Base-by-base conservation (phyloP, 495 filamentous ascomycete species). In the Corynascus novoguineensis region DNA sequence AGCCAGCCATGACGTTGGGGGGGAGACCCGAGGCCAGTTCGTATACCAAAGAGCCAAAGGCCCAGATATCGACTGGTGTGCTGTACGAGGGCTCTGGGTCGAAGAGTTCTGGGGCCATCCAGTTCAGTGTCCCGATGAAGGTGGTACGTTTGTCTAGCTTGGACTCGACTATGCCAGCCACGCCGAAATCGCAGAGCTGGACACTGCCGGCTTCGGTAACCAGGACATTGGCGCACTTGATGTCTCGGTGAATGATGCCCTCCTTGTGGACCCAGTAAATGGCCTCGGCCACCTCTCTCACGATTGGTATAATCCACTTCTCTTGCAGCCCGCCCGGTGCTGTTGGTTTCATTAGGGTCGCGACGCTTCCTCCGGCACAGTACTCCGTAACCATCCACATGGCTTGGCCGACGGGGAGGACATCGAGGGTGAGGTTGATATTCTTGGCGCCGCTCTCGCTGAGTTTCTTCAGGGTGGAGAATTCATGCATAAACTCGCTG, bases 321-420 rank as follows among this genome's bases (percentile, higher is more conserved):
- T 97, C 95, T 55, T 90, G 87, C 10, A 97, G 73, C 27, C 88
- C 85, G 0, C 81, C 81, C 5, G 87, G 87, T 34, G 86, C 77
- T 15, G 81, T 83, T 34, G 81, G 77, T 59, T 75, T 76, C 75
- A 81, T 80, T 61, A 98, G 71, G 10, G 95, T 97, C 46, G 88
- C 82, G n/a, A 98, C 86, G 73, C 92, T 96, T 28, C 93, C 93
- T 54, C 93, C 93, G 25, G 90, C 90, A 61, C 91, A 96, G 68
- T 96, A 95, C 64, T 97, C 93, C 55, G 88, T 95, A 54, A 97
- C 85, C 71, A 98, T 85, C 93, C 93, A 98, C 71, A 98, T 81
- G 60, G 92, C 83, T 50, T 88, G 83, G 42, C 92, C 88, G 27
- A 96, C 85, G 1, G 89, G 84, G 42, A 95, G 83, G 1, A 90